Base-by-base conservation (phyloP, 2,329 filamentous ascomycete species). In the Penicillium sp. region DNA sequence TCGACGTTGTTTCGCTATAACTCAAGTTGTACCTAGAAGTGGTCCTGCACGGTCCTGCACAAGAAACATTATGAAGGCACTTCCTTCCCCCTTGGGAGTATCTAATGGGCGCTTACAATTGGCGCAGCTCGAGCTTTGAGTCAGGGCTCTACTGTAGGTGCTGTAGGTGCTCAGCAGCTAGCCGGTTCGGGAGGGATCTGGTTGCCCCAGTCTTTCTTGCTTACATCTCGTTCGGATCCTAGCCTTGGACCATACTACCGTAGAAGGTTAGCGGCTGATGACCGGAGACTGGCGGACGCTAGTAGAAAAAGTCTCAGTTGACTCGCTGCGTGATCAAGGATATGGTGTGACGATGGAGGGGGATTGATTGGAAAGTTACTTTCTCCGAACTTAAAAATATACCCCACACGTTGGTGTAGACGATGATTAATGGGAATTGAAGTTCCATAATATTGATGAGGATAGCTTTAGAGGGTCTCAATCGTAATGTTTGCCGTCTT, bases 121-220 rank as follows among this genome's bases (percentile, higher is more conserved):
- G 19, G n/a, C 13, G 38, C 33, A 37, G 49, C 30, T 35, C 30
- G 49, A 52, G 49, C n/a, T 59, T 49, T 16, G 42, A 54, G 22
- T 37, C 52, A 42, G 35, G 51, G 52, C 51, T 55, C 28, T 30
- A 30, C 28, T 30, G 28, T 30, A 30, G 8, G 28, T 33, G 1
- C 35, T 14, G 35, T 35, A 5, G 51, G 52, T 55, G 43, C 26
- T 30, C 7, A 28, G 26, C 30, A 51, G 30, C 35, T 30, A 7
- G 11, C 26, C 16, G 42, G 28, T 46, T 35, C 28, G 40, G 53
- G 16, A 56, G 40, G 40, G 53, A 14, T 56, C n/a, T 11, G 5
- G 26, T n/a, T 14, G 40, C 53, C 14, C 42, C 42, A 14, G 33
- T 30, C 16, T 46, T 22, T 22, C 33, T 25, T 16, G 8, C 28